Conservation (phyloP, 2,329 filamentous ascomycete species). For the Cyphellophora attinorum region DNA sequence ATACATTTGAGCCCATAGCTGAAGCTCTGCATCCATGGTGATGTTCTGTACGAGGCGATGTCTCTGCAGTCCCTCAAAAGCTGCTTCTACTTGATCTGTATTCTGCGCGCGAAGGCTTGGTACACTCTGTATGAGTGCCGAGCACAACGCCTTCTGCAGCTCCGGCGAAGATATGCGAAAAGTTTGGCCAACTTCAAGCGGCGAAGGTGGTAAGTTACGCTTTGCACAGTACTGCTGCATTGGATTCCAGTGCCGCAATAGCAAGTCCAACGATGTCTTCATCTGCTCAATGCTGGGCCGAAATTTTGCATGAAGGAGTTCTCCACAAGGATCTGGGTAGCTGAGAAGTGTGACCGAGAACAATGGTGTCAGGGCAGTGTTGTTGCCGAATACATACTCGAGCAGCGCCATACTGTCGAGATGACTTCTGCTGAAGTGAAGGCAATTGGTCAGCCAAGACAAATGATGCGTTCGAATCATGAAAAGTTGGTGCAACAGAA, state of each 20-base stretch:
- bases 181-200: not conserved
- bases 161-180: not conserved
- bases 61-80: too few species aligned
- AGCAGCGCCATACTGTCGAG: not conserved
- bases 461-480: not conserved
- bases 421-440: not conserved
- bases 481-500: conserved; percentile 14
- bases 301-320: not conserved
- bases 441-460: not conserved
- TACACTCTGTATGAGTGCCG: too few species aligned
- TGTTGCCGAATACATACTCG: not conserved
- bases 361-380: not conserved
- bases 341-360: not conserved
- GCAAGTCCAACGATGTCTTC: not conserved
- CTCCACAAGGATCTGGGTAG: not conserved
- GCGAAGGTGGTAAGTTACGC: not conserved
- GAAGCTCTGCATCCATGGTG: too few species aligned
- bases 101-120: too few species aligned
- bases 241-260: not conserved
- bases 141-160: not conserved
- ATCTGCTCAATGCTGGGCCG: not conserved
- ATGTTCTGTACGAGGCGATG: too few species aligned
- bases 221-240: not conserved
- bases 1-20: too few species aligned
- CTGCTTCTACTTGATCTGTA: too few species aligned